Evolutionary conservation across 441 rosid species (phyloP), one percentile per base, ranked within the genome.

Genomic region (Croton laevigatus): DNA sequence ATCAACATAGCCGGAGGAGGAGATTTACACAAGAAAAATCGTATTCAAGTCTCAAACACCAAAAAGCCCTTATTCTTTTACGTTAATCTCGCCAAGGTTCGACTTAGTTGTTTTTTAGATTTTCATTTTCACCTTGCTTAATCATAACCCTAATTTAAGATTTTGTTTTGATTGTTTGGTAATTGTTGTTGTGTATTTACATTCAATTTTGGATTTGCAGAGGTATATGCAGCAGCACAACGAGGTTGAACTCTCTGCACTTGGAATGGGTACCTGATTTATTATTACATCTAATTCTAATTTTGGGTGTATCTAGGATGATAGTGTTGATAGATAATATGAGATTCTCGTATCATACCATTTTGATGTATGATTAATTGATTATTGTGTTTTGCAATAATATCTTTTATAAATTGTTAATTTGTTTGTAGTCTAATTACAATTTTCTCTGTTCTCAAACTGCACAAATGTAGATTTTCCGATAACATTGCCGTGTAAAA

Each of bases 41-140:
- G 93, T 73, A 90, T 93, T 82, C 98, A 93, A 71, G 98, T 93
- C 62, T 93, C 98, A 61, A 90, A 90, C 86, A 93, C 98, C 82
- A 93, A 93, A 79, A 90, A 89, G 60, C 97, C 98, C 54, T 76
- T 91, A 73, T 93, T 91, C 81, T 93, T 93, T 87, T 93, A 89
- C 78, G 97, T 91, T 78, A 91, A 93, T 83, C 97, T 93, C 76
- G 94, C 98, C 62, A 93, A 93, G 98, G 95, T 87, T 54, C 13
- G 20, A 54, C 20, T 54, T 49, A 5, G 45, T 1, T 27, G 34
- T 48, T 70, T 19, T 58, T 0, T 3, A 3, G 6, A 20, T 38
- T 38, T 3, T 3, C 3, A 8, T 13, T 10, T 17, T 40, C 10
- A 22, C 20, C 5, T 38, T 3, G 16, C n/a, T 67, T 13, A 8